Evolutionary conservation across 352 stramenopile genomes (phyloP).

Genomic region (Phytophthora foliorum): DNA sequence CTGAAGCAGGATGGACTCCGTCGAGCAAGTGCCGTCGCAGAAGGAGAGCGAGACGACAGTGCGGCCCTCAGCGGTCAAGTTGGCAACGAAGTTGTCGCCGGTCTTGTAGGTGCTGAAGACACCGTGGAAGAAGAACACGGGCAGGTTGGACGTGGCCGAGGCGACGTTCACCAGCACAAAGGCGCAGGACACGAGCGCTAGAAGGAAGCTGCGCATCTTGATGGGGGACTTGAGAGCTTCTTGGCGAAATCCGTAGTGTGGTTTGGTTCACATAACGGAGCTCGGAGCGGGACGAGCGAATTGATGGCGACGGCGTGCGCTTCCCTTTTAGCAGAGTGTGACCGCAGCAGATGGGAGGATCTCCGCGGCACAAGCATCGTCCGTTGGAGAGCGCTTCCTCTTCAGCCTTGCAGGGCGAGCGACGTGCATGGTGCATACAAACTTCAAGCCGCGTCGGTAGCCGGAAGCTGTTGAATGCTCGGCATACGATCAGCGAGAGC

Average conservation of each 20-base stretch:
- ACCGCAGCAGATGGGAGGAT: constrained; percentile 17
- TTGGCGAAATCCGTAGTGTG: constrained; percentile 34
- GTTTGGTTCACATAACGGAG: not conserved
- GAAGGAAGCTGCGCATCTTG: constrained; percentile 23
- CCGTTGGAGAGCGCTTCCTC: not conserved
- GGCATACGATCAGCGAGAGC: constrained; percentile 20
- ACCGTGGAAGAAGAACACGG: constrained; percentile 53
- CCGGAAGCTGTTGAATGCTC: constrained; percentile 18
- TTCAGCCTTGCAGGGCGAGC: constrained; percentile 1
- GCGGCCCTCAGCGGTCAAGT: constrained; percentile 35
- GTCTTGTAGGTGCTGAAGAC: constrained; percentile 24
- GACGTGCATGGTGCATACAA: constrained; percentile 7
- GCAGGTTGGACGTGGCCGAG: constrained; percentile 25
- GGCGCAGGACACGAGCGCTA: constrained; percentile 17
- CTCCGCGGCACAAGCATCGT: constrained; percentile 16
- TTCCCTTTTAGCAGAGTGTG: constrained; percentile 13
- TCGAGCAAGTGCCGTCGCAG: constrained; percentile 35
- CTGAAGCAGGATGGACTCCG: constrained; percentile 30
- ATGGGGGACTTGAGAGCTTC: constrained; percentile 8
- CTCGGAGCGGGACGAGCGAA: not conserved
- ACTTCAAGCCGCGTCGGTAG: constrained; percentile 5
- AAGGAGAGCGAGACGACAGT: constrained; percentile 44
- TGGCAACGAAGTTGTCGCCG: constrained; percentile 29
- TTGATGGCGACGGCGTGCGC: constrained; percentile 20
- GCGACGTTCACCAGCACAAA: constrained; percentile 6